Conservation (phyloP, 2,329 filamentous ascomycete genomes). For the Sphaerulina vaccinii region DNA sequence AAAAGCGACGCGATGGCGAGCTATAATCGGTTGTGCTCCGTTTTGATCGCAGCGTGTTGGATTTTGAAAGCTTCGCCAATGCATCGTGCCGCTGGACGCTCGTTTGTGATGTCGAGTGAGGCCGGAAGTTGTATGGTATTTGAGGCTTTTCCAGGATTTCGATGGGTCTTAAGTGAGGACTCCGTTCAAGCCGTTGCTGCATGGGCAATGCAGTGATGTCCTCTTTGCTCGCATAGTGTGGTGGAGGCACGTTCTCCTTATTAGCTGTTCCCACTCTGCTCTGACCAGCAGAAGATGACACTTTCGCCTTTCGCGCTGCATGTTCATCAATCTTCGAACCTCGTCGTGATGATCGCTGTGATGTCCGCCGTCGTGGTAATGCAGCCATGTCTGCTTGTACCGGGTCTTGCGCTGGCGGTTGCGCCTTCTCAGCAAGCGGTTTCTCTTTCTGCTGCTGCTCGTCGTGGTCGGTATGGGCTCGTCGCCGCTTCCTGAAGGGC, state of each 20-base stretch:
- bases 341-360: background rate
- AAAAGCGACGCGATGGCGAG: slow-evolving; percentile 63
- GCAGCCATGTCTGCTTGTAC: slow-evolving; percentile 27
- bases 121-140: slow-evolving; percentile 47
- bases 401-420: slow-evolving; percentile 14
- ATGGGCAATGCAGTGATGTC: slow-evolving; percentile 50
- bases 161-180: slow-evolving; percentile 50
- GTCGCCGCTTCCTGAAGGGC: slow-evolving; percentile 73
- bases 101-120: slow-evolving; percentile 32
- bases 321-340: slow-evolving; percentile 8
- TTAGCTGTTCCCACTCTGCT: slow-evolving; percentile 14
- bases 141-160: slow-evolving; percentile 38
- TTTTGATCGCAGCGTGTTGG: slow-evolving; percentile 40
- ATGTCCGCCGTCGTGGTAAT: slow-evolving; percentile 9
- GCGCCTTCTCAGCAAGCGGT: slow-evolving; percentile 53
- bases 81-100: slow-evolving; percentile 30
- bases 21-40: slow-evolving; percentile 46
- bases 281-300: slow-evolving; percentile 9
- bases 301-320: slow-evolving; percentile 7
- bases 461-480: slow-evolving; percentile 20
- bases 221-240: slow-evolving; percentile 38
- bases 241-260: slow-evolving; percentile 29
- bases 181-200: slow-evolving; percentile 43
- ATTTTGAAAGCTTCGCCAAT: slow-evolving; percentile 21
- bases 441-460: slow-evolving; percentile 42